Conservation (phyloP, 208 protist species). For the Blastocrithidia nonstop region DNA sequence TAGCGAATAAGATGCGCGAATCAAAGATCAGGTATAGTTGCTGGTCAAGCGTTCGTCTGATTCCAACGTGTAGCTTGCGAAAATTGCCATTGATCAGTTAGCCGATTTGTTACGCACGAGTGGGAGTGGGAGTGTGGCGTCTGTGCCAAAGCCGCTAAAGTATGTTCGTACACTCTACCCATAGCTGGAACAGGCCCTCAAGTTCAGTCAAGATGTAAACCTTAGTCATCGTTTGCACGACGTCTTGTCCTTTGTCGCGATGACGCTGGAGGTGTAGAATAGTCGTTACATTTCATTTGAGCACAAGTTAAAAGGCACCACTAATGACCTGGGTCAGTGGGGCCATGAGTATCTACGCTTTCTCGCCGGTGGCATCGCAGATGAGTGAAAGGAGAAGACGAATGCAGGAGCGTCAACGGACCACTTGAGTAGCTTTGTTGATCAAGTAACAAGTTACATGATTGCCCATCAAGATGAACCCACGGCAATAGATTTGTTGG, state of each 20-base stretch:
- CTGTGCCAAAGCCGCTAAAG: constrained; percentile 99
- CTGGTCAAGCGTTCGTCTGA: constrained; percentile 79
- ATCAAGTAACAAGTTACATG: constrained; percentile 93
- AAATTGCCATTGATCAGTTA: constrained; percentile 84
- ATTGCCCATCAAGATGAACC: constrained; percentile 93
- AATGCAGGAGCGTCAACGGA: constrained; percentile 33
- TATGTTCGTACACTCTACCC: constrained; percentile 93
- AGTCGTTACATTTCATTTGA: constrained; percentile 69
- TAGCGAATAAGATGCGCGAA: constrained; percentile 88
- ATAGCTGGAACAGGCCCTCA: constrained; percentile 79
- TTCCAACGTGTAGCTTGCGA: constrained; percentile 52
- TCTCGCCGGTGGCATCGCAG: constrained; percentile 88
- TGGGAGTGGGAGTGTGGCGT: constrained; percentile 95
- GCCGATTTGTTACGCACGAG: constrained; percentile 87
- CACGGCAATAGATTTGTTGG: constrained; percentile 97
- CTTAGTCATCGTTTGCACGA: constrained; percentile 86
- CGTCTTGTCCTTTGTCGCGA: constrained; percentile 96
- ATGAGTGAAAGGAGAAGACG: constrained; percentile 79
- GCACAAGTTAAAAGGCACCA: constrained; percentile 93
- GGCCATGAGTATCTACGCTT: constrained; percentile 98
- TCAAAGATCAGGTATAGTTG: constrained; percentile 91
- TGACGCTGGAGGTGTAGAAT: constrained; percentile 88
- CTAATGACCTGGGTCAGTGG: constrained; percentile 91
- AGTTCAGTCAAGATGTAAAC: constrained; percentile 19
- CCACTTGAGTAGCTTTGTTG: constrained; percentile 80